Evolutionary conservation across 495 filamentous ascomycete species (phyloP).

Genomic region (Aspergillus conjunctus): DNA sequence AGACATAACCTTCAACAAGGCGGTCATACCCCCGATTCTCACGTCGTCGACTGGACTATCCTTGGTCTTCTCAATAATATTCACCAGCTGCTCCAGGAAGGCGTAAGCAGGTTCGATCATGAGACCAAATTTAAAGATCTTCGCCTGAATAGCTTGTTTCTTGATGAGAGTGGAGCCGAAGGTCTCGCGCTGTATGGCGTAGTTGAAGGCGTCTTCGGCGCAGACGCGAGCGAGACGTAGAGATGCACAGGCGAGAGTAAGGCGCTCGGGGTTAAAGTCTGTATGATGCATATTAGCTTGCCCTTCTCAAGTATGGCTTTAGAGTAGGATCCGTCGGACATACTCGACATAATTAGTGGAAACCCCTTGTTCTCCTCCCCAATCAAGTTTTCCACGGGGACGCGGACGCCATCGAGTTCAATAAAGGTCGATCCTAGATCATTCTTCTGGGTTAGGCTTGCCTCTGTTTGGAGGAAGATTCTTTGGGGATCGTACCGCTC

Average conservation of each 20-base stretch:
- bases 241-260: slow-evolving; percentile 44
- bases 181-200: slow-evolving; percentile 51
- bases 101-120: slow-evolving; percentile 53
- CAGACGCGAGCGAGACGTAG: slow-evolving; percentile 50
- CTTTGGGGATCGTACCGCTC: slow-evolving; percentile 31
- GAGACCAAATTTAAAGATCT: slow-evolving; percentile 51
- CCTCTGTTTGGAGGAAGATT: background rate
- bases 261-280: slow-evolving; percentile 54
- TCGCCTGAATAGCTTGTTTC: slow-evolving; percentile 49
- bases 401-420: slow-evolving; percentile 49
- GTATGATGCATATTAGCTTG: background rate
- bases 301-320: background rate
- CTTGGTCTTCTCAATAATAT: slow-evolving; percentile 47
- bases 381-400: slow-evolving; percentile 47
- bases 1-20: slow-evolving; percentile 55
- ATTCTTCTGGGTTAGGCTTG: background rate
- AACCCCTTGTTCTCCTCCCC: slow-evolving; percentile 53
- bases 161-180: slow-evolving; percentile 52
- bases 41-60: slow-evolving; percentile 37
- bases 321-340: background rate
- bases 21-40: slow-evolving; percentile 52
- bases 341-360: slow-evolving; percentile 52
- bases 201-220: slow-evolving; percentile 51
- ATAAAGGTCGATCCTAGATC: slow-evolving; percentile 48
- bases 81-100: slow-evolving; percentile 51